Evolutionary conservation across 1,139 yeast species (phyloP), one percentile per base, ranked within the genome.

Genomic region (Starmera stellimalicola): DNA sequence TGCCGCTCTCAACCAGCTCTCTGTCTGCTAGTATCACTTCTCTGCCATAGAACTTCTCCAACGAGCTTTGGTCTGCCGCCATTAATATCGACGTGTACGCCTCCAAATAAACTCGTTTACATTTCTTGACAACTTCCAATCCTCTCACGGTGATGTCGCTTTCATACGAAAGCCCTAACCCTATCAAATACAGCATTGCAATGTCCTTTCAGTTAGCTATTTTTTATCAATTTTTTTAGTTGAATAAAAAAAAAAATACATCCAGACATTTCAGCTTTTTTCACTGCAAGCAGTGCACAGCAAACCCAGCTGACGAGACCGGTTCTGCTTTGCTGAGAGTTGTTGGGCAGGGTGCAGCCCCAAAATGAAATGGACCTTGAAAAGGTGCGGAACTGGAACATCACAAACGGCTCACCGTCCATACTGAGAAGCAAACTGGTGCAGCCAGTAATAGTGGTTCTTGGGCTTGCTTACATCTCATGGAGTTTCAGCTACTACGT

Each of bases 61-160:
- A 41, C 18, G 63, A 61, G 37, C 66, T 72, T 52, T 76, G 65
- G 46, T 80, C 75, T 6, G 97, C 94, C 18, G 95, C 88, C 96
- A 91, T 88, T 42, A 91, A 66, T 43, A 91, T 88, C 31, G 95
- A 82, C 2, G 98, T 91, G 59, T 91, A 91, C 2, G 95, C 96
- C 60, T 91, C 98, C 38, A 91, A 67, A 48, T 91, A 91, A 10
- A 91, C 95, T 28, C 95, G 68, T 51, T 80, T 76, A 61, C 96
- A 88, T 56, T 69, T 73, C 49, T 70, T 77, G 35, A 91, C 87
- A 4, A 81, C 73, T 51, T 88, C 91, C 28, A 91, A 68, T 2
- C 98, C 98, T 47, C 96, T 77, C 11, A 91, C 96, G 2, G 97
- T 88, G 50, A 91, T 87, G 56, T 91, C 98, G 11, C 79, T 63